Base-by-base conservation (phyloP, 768 basidiomycete species). In the Termitomyces sp. region DNA sequence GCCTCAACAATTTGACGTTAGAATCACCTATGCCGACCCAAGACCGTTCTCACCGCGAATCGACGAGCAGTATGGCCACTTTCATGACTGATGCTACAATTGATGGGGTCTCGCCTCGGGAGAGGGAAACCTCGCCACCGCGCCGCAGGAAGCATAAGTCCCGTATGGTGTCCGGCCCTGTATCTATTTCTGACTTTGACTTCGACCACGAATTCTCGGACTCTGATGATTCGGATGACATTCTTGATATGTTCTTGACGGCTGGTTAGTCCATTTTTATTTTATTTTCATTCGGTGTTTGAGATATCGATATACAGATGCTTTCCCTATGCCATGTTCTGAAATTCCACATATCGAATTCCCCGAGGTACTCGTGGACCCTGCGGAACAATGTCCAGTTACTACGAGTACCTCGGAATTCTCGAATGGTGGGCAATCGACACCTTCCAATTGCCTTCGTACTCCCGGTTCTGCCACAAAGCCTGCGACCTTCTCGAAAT, bases 41-140 rank as follows among this genome's bases (percentile, higher is more conserved):
- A 32, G 70, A 77, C 59, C 58, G 70, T 50, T 64, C 69, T 22
- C 64, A 64, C 55, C 75, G 77, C 24, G 64, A 65, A 32, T 85
- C 85, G 7, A 72, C 79, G 50, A 76, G 75, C 48, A 86, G 82
- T 61, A 69, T 87, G 49, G 77, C 78, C 26, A 84, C 85, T 0
- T 68, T 84, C 58, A 73, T 81, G 73, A 82, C 84, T 1, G 79
- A 79, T 33, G 70, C 73, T 38, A 86, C 86, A 4, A 78, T 80
- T 1, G 82, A 87, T 35, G 85, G 81, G 12, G 71, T 86, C 45
- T 72, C 84, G 56, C 78, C 81, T 8, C 75, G 72, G 45, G 60
- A 56, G 28, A 58, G 59, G 61, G 43, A 54, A 28, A 42, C 54
- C 38, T 58, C 56, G 13, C 59, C 53, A 14, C 38, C 32, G 16